These are phyloP conservation scores for Glebionis coronaria DNA, from an alignment of 129 eudicot genomes.

Conservation along the genomic window DNA sequence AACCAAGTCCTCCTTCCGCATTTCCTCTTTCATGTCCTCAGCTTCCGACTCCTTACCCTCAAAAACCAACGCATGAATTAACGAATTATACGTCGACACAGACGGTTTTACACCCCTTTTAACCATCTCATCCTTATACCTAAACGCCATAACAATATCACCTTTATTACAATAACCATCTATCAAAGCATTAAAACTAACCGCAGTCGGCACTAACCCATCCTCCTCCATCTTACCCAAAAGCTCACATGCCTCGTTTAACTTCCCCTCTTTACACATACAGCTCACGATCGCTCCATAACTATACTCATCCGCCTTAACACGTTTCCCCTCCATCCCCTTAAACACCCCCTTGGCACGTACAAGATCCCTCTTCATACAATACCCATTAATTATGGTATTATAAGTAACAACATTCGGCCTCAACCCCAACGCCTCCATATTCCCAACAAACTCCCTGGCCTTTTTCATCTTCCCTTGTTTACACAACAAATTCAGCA, in stretches of 20 bases:
- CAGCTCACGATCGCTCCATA: constrained; percentile 57
- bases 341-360: constrained; percentile 46
- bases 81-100: constrained; percentile 55
- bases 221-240: constrained; percentile 44
- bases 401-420: constrained; percentile 64
- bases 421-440: constrained; percentile 60
- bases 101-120: constrained; percentile 45
- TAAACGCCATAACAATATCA: constrained; percentile 56
- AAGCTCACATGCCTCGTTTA: constrained; percentile 46
- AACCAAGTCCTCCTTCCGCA: constrained; percentile 44
- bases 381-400: constrained; percentile 63
- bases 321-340: constrained; percentile 46
- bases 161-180: constrained; percentile 66
- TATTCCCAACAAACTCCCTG: constrained; percentile 37
- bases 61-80: constrained; percentile 54
- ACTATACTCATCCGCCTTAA: constrained; percentile 53
- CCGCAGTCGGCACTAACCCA: constrained; percentile 48
- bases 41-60: constrained; percentile 48
- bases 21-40: constrained; percentile 52
- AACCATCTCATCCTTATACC: constrained; percentile 58
- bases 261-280: constrained; percentile 48
- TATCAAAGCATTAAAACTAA: constrained; percentile 59
- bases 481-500: constrained; percentile 65
- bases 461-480: constrained; percentile 74
- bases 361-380: constrained; percentile 45